Base-by-base conservation (phyloP, 2,329 filamentous ascomycete species). In the Periconia sp. region DNA sequence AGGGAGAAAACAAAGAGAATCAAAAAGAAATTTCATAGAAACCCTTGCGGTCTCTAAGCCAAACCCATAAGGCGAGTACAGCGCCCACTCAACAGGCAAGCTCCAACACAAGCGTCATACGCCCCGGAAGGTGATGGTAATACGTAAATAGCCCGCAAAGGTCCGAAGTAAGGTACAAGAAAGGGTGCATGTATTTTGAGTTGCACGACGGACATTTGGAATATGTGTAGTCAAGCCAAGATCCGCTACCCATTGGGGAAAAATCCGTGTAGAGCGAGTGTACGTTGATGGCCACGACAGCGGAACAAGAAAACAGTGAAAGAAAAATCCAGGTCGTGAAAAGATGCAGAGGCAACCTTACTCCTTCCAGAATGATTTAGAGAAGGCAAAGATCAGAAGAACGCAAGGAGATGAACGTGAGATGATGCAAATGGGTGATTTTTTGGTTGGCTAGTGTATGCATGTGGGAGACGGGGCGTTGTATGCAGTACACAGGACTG, bases 271-370 rank as follows among this genome's bases (percentile, higher is more conserved):
- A 40, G 19, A 42, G n/a, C 47, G 23, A 33, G 23, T n/a, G 40
- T 42, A 33, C 33, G n/a, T 23, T 46, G 50, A 56, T 47, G 56
- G 58, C 58, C 54, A 57, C 54, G 57, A 59, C 52, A 57, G 52
- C 53, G 51, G 57, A 47, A 53, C 49, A 47, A 8, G 23, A 31
- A 35, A 45, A 43, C 42, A 55, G 56, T 41, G 54, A 60, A 59
- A 57, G 35, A 58, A 55, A 56, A 53, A 65, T 64, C 59, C 62
- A 65, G 50, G 54, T 68, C 66, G 64, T 70, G 54, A 66, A 57
- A 53, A 64, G 58, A 60, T 57, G 55, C 55, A 45, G 65, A 64
- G 66, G 66, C 56, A 69, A 61, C 54, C 66, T 66, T 59, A 66
- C 66, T 64, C 60, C 66, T 63, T 65, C 66, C 56, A 37, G 33